Base-by-base conservation (phyloP, 805 yeast genomes). In the Kazachstania psychrophila region DNA sequence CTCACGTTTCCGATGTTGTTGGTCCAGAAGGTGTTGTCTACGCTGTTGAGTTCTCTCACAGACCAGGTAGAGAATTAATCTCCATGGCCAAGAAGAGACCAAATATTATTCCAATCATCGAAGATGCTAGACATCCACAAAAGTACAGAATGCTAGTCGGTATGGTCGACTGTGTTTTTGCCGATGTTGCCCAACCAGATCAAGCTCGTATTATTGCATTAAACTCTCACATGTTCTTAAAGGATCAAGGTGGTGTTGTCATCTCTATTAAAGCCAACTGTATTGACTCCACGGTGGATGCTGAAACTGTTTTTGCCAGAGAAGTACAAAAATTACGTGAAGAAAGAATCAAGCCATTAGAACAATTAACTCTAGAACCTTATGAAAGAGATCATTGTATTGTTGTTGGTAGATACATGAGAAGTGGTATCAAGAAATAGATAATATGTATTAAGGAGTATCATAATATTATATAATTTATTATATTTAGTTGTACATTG, bases 11-110 rank as follows among this genome's bases (percentile, higher is more conserved):
- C 48, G 98, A 92, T 66, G 80, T 92, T 53, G 98, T 92, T 52
- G 98, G 98, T 48, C 97, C 98, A 64, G 96, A 87, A 70, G 98
- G 98, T 66, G 73, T 86, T 61, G 98, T 92, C 38, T 92, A 92
- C 65, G 98, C 98, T 42, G 98, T 92, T 51, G 98, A 92, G 72
- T 92, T 92, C 73, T 87, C 96, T 47, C 97, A 92, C 77, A 83
- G 98, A 77, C 95, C 97, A 60, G 98, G 98, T 66, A 83, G 98
- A 75, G 98, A 92, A 69, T 77, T 92, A 69, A 89, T 92, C 59
- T 85, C 94, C 58, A 92, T 92, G 98, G 98, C 98, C 63, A 92
- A 89, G 79, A 92, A 92, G 94, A 85, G 98, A 77, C 97, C 98
- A 49, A 92, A 92, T 62, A 94, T 92, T 41, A 86, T 92, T 51